Conservation (phyloP, 306 rosid species). For the Lotus japonicus region DNA sequence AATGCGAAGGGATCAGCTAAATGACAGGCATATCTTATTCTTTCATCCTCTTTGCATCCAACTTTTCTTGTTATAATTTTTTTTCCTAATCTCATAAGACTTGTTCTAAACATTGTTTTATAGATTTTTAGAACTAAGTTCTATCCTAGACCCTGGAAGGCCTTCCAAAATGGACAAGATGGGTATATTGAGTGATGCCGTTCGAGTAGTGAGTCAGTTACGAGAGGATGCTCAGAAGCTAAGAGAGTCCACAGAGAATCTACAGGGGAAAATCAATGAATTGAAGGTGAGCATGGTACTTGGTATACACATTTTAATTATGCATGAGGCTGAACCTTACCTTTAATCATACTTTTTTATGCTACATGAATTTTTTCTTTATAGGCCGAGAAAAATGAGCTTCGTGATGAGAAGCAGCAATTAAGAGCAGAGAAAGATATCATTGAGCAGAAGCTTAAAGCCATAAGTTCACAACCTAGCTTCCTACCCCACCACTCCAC, state of each 20-base stretch:
- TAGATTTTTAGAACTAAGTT: conserved; percentile 69
- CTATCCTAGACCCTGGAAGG: conserved; percentile 60
- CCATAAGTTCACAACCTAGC: conserved; percentile 41
- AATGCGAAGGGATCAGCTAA: conserved; percentile 70
- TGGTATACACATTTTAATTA: neutral
- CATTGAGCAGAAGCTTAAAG: conserved; percentile 46
- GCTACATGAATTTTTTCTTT: neutral
- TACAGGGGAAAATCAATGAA: conserved; percentile 61
- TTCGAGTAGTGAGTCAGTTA: conserved; percentile 48
- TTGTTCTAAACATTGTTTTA: conserved; percentile 13
- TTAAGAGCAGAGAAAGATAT: conserved; percentile 70
- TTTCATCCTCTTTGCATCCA: neutral
- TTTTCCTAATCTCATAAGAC: neutral
- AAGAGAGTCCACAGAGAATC: conserved; percentile 37
- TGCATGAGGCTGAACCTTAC: neutral
- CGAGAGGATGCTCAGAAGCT: conserved; percentile 53
- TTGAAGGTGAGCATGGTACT: conserved; percentile 43
- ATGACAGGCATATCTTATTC: conserved; percentile 57
- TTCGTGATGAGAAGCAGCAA: conserved; percentile 72
- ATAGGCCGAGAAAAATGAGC: conserved; percentile 82
- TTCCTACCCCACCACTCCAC: conserved; percentile 50
- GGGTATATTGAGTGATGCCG: conserved; percentile 60
- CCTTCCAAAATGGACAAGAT: conserved; percentile 74
- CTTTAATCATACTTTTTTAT: neutral
- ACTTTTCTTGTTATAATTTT: conserved; percentile 4